Evolutionary conservation across 2,329 filamentous ascomycete species (phyloP).

Genomic region (Aspergillus felis): DNA sequence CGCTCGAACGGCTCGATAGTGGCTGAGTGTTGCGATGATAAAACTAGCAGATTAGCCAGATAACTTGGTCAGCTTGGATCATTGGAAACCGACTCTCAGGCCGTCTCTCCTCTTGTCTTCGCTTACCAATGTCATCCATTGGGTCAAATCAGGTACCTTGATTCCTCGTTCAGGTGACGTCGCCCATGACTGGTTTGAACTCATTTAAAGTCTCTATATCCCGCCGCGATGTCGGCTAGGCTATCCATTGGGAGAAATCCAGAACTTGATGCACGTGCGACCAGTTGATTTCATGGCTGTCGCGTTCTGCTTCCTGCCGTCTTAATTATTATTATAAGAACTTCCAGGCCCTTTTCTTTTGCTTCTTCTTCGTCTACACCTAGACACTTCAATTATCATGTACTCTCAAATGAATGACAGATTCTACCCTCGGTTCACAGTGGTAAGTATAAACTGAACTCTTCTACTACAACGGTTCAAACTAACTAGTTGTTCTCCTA

Average conservation of each 20-base stretch:
- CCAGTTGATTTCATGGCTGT: background rate
- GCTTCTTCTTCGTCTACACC: background rate
- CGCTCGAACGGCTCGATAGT: background rate
- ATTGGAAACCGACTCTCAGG: background rate
- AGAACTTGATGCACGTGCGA: background rate
- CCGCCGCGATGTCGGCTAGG: background rate
- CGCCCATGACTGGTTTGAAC: background rate
- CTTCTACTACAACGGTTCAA: background rate
- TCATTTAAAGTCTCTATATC: background rate
- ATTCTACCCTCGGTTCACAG: background rate
- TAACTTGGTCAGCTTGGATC: background rate
- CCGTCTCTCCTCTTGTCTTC: background rate
- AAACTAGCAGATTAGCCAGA: background rate
- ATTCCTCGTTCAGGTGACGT: background rate
- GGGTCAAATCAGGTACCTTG: background rate
- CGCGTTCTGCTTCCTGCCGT: background rate
- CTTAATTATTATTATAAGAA: background rate
- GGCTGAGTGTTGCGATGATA: background rate
- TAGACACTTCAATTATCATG: background rate
- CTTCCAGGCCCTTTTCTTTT: background rate
- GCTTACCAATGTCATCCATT: background rate
- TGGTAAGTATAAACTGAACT: background rate
- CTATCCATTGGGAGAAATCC: background rate
- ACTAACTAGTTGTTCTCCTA: constrained; percentile 1
- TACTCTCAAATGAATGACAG: background rate